Conservation (phyloP, 176 grass and related monocot genomes). For the Triticum turgidum region DNA sequence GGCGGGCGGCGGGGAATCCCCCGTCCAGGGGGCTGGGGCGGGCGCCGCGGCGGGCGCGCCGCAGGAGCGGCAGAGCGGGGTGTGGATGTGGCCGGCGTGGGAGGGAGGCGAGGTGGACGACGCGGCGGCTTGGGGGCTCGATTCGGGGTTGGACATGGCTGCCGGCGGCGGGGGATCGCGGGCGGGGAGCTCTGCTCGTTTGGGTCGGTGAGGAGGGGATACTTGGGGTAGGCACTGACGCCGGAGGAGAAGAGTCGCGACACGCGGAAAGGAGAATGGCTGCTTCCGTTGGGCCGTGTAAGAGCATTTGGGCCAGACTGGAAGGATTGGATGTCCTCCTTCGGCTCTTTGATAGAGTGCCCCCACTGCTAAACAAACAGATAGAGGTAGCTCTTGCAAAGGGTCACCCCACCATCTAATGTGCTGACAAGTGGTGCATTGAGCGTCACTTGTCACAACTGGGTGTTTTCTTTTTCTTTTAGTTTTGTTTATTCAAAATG, state of each 20-base stretch:
- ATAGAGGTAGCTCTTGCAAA: too few relatives aligned
- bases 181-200: not conserved
- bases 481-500: too few relatives aligned
- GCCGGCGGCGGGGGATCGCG: constrained; percentile 16
- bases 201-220: constrained; percentile 9
- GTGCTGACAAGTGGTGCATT: too few relatives aligned
- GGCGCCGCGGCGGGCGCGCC: constrained; percentile 45
- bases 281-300: not conserved
- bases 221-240: not conserved
- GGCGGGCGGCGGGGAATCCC: constrained; percentile 70
- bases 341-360: too few relatives aligned
- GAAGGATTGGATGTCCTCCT: too few relatives aligned
- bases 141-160: constrained; percentile 58
- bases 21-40: constrained; percentile 50
- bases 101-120: constrained; percentile 22
- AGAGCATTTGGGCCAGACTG: not conserved
- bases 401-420: too few relatives aligned
- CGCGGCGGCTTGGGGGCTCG: not conserved
- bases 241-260: not conserved
- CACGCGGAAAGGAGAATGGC: constrained; percentile 4
- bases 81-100: constrained; percentile 20
- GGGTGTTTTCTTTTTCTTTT: too few relatives aligned
- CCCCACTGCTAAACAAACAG: too few relatives aligned
- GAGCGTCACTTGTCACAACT: too few relatives aligned
- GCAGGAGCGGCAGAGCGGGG: constrained; percentile 45